Percentiles rank a stretch among this genome's conserved stretches.
Evolutionary conservation across 2,329 filamentous ascomycete species (phyloP).

Genomic region (Xylaria sp.): DNA sequence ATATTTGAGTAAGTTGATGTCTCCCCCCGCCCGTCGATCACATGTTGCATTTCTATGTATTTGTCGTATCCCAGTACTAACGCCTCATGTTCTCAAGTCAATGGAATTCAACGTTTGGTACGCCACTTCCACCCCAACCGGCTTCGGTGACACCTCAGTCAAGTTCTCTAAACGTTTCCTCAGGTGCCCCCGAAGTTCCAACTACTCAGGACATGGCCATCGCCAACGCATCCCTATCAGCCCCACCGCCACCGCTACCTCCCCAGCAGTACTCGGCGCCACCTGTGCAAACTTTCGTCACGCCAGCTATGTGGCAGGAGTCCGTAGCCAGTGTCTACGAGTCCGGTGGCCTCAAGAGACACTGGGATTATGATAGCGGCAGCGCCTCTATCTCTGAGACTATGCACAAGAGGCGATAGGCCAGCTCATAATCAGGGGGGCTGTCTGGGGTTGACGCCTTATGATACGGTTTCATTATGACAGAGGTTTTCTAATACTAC

Average conservation of each 20-base stretch:
- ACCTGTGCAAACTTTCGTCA: slow-evolving; percentile 65
- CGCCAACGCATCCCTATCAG: slow-evolving; percentile 51
- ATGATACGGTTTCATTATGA: neutral
- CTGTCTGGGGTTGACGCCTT: too few relatives aligned
- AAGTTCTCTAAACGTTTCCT: slow-evolving; percentile 58
- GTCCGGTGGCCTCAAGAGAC: slow-evolving; percentile 62
- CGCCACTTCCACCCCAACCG: slow-evolving; percentile 56
- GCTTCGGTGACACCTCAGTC: slow-evolving; percentile 51
- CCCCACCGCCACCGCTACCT: slow-evolving; percentile 53
- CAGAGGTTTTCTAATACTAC: neutral
- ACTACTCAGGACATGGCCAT: slow-evolving; percentile 60
- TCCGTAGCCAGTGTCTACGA: slow-evolving; percentile 73
- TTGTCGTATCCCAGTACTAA: slow-evolving; percentile 18
- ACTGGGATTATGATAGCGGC: slow-evolving; percentile 61
- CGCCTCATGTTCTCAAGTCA: slow-evolving; percentile 63
- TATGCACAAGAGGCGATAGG: slow-evolving; percentile 42
- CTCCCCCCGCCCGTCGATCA: neutral
- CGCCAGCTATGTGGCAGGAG: slow-evolving; percentile 76
- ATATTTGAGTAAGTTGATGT: slow-evolving; percentile 82
- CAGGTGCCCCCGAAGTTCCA: slow-evolving; percentile 60
- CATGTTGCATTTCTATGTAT: neutral
- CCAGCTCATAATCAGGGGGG: neutral
- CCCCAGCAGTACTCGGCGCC: slow-evolving; percentile 59
- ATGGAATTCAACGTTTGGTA: slow-evolving; percentile 95
- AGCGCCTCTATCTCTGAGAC: slow-evolving; percentile 37